Conservation (phyloP, 116 monocot species). For the Dioscorea cayenensis region DNA sequence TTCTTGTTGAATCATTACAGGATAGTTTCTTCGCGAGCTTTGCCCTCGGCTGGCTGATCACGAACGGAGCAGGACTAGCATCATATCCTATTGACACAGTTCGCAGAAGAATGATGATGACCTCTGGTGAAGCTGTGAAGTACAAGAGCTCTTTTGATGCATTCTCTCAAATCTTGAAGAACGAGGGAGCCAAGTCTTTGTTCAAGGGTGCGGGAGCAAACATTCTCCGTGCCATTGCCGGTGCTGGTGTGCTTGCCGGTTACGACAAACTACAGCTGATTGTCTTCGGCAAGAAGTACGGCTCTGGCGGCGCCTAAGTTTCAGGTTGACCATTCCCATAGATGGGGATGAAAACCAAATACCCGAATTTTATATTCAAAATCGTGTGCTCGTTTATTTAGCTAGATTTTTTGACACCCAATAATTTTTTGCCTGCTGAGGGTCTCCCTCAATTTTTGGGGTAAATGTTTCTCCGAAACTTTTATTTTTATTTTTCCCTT, state of each 20-base stretch:
- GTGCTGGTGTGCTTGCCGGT: constrained; percentile 34
- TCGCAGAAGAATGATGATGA: constrained; percentile 47
- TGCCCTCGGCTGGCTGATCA: constrained; percentile 66
- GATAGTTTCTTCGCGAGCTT: constrained; percentile 80
- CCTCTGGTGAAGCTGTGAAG: constrained; percentile 39
- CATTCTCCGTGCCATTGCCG: constrained; percentile 38
- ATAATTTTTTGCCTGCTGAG: too few species aligned
- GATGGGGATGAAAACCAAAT: constrained; percentile 15
- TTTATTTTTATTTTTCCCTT: too few species aligned
- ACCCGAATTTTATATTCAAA: not conserved
- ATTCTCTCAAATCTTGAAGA: constrained; percentile 40
- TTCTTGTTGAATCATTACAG: constrained; percentile 18
- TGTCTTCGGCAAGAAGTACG: constrained; percentile 37
- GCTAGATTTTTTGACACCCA: too few species aligned
- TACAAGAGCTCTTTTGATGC: constrained; percentile 47
- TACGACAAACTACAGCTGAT: constrained; percentile 45
- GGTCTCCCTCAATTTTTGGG: too few species aligned
- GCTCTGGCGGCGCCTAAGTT: constrained; percentile 36
- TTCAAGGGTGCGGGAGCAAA: constrained; percentile 43
- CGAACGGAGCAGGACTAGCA: constrained; percentile 66
- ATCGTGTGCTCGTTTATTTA: too few species aligned
- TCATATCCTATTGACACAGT: constrained; percentile 63
- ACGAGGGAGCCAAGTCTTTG: constrained; percentile 29
- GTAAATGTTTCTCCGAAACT: too few species aligned
- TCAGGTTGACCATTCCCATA: not conserved